These are phyloP conservation scores for Phellopilus nigrolimitatus DNA, from an alignment of 1,284 basidiomycete genomes.

Conservation along the genomic window DNA sequence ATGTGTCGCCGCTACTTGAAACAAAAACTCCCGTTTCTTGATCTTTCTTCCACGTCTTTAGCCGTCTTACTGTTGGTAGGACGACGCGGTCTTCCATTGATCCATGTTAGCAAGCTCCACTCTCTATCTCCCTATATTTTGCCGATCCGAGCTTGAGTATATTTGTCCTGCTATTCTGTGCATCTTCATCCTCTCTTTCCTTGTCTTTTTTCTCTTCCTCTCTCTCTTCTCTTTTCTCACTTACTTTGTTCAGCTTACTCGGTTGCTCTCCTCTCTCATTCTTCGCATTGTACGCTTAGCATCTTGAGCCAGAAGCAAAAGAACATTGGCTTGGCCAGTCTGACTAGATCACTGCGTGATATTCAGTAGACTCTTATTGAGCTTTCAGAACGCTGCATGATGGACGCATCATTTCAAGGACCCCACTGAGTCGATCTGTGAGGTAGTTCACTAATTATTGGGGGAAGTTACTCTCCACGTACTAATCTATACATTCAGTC, in stretches of 20 bases:
- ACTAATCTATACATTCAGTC: too few relatives aligned
- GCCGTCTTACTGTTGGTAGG: background rate
- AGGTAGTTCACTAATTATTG: too few relatives aligned
- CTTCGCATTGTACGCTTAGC: conserved; percentile 4
- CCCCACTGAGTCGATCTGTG: too few relatives aligned
- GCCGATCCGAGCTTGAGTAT: conserved; percentile 6
- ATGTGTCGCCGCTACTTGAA: background rate
- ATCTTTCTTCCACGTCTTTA: conserved; percentile 2
- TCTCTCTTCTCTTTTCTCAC: background rate
- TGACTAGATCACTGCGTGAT: background rate
- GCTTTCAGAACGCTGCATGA: too few relatives aligned
- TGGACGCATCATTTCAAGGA: too few relatives aligned
- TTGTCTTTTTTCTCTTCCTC: background rate
- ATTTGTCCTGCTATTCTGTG: background rate
- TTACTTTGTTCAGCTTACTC: background rate
- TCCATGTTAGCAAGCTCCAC: background rate
- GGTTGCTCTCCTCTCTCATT: conserved; percentile 3
- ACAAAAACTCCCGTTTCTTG: background rate
- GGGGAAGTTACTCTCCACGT: too few relatives aligned
- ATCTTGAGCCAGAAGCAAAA: conserved; percentile 6
- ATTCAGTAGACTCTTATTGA: background rate
- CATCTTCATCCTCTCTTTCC: background rate
- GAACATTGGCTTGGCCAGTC: background rate
- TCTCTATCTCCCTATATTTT: background rate
- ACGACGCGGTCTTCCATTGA: too few relatives aligned